These are phyloP conservation scores for Rhizopogon vinicolor DNA, from an alignment of 768 basidiomycete genomes.

Conservation along the genomic window DNA sequence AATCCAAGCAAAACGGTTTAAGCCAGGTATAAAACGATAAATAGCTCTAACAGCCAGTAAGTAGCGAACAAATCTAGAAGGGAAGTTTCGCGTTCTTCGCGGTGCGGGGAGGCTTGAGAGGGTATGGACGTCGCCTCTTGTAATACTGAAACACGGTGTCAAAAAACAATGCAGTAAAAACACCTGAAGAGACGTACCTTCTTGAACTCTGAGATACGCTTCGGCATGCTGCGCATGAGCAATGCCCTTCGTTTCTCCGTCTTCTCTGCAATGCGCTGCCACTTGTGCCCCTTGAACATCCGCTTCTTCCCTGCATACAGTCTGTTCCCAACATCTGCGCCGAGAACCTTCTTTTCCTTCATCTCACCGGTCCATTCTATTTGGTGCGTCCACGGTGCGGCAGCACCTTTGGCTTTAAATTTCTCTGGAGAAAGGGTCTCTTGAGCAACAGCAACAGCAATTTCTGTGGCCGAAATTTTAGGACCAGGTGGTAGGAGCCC, in stretches of 20 bases:
- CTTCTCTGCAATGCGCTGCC: constrained; percentile 59
- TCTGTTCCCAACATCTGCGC: constrained; percentile 53
- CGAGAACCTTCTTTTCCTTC: constrained; percentile 36
- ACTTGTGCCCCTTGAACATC: constrained; percentile 94
- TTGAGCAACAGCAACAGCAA: constrained; percentile 15
- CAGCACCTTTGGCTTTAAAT: not conserved
- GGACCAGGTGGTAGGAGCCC: constrained; percentile 67
- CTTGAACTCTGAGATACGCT: constrained; percentile 63
- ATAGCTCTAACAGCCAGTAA: not conserved
- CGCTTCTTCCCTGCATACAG: constrained; percentile 73
- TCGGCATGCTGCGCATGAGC: constrained; percentile 66
- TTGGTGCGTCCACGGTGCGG: constrained; percentile 16
- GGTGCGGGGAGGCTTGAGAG: constrained; percentile 47
- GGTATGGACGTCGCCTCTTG: constrained; percentile 45
- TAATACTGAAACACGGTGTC: constrained; percentile 13
- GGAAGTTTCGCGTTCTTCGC: constrained; percentile 53
- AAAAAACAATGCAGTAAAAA: constrained; percentile 1
- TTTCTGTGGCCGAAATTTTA: constrained; percentile 38
- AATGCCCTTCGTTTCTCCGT: constrained; percentile 44
- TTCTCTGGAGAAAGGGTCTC: constrained; percentile 10
- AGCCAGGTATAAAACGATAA: not conserved
- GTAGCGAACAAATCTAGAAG: constrained; percentile 35
- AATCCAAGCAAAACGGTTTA: too few species aligned
- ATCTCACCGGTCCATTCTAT: constrained; percentile 39
- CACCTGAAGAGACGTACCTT: constrained; percentile 36